These are phyloP conservation scores for Crithidia fasciculata DNA, from an alignment of 208 protist species.

Conservation along the genomic window DNA sequence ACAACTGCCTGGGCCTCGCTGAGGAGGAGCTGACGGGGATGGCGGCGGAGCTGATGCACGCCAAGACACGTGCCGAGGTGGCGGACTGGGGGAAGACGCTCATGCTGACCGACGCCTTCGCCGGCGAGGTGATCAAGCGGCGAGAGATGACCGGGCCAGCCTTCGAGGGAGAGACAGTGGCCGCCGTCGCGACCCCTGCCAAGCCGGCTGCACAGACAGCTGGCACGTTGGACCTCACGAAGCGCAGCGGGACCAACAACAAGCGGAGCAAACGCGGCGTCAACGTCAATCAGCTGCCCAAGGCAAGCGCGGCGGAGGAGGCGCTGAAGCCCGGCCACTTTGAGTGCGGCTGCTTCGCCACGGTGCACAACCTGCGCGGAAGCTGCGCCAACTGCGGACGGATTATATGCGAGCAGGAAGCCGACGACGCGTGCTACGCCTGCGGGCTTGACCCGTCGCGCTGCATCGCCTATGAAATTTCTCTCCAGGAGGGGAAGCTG, in stretches of 20 bases:
- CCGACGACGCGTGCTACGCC: slow-evolving; percentile 78
- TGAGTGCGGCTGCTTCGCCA: slow-evolving; percentile 92
- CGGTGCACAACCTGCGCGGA: slow-evolving; percentile 67
- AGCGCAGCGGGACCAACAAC: slow-evolving; percentile 7
- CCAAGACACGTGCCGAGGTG: slow-evolving; percentile 62
- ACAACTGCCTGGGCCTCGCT: slow-evolving; percentile 77
- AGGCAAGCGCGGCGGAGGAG: slow-evolving; percentile 19
- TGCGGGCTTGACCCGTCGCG: slow-evolving; percentile 75
- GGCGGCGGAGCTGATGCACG: slow-evolving; percentile 54
- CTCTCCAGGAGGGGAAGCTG: slow-evolving; percentile 77
- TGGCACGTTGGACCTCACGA: slow-evolving; percentile 11
- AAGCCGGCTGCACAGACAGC: neutral
- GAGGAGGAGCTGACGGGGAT: slow-evolving; percentile 80
- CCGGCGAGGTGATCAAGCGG: slow-evolving; percentile 68
- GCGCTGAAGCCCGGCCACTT: slow-evolving; percentile 69
- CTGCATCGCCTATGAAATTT: slow-evolving; percentile 84
- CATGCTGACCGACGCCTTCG: slow-evolving; percentile 75
- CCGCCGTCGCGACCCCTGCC: neutral
- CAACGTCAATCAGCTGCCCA: slow-evolving; percentile 36
- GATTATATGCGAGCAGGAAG: slow-evolving; percentile 91
- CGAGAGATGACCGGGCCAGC: slow-evolving; percentile 55
- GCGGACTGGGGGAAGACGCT: slow-evolving; percentile 81
- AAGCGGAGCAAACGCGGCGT: slow-evolving; percentile 33
- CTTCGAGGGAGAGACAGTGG: slow-evolving; percentile 58
- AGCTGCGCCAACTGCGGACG: slow-evolving; percentile 92